Percentiles rank a stretch among this genome's conserved stretches.
Evolutionary conservation across 345 rosid genomes (phyloP).

Genomic region (Populus pruinosa): DNA sequence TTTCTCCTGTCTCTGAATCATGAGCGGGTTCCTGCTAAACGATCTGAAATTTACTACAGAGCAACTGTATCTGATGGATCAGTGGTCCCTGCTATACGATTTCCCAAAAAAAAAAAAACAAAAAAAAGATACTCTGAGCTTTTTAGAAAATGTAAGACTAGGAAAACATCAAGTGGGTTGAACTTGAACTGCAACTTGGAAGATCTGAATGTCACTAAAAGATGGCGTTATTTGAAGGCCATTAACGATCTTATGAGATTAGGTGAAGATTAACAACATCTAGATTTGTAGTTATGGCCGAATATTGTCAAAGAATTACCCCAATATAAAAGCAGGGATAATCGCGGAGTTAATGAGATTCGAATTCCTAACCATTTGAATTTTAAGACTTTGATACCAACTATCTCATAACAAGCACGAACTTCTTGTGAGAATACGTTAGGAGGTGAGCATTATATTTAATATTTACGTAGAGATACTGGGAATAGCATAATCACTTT

Average conservation of each 20-base stretch:
- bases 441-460: background rate
- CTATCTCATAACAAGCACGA: background rate
- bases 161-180: background rate
- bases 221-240: background rate
- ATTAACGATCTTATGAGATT: background rate
- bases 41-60: slow-evolving; percentile 71
- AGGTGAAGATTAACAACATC: background rate
- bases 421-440: background rate
- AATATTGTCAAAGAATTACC: too few relatives aligned
- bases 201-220: background rate
- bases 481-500: background rate
- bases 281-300: background rate
- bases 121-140: background rate
- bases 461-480: background rate
- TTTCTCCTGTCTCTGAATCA: slow-evolving; percentile 72
- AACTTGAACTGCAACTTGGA: background rate
- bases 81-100: slow-evolving; percentile 38
- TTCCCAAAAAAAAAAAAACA: background rate
- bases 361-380: too few relatives aligned
- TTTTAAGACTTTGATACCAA: too few relatives aligned
- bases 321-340: too few relatives aligned
- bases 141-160: background rate
- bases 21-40: slow-evolving; percentile 39
- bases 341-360: too few relatives aligned
- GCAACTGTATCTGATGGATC: slow-evolving; percentile 49